These are phyloP conservation scores for Rhododendron ferrugineum DNA, from an alignment of 148 eudicot genomes.

Conservation along the genomic window DNA sequence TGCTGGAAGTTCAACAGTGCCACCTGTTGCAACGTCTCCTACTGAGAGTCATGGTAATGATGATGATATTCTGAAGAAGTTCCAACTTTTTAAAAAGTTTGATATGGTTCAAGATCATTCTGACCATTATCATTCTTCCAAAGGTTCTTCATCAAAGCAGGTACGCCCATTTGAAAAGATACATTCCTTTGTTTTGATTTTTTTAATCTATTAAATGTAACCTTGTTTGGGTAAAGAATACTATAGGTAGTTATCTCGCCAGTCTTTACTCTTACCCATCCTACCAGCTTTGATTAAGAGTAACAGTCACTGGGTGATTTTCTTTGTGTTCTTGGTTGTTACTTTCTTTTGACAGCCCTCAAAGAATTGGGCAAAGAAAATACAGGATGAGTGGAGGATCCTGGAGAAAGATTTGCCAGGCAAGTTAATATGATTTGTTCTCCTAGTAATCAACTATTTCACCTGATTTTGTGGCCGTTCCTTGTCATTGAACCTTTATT, in stretches of 20 bases:
- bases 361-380: conserved; percentile 60
- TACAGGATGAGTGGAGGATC: conserved; percentile 86
- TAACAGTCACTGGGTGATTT: not conserved
- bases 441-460: not conserved
- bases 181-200: conserved; percentile 5
- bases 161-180: conserved; percentile 18
- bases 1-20: conserved; percentile 4
- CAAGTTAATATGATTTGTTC: conserved; percentile 17
- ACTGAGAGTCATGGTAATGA: conserved; percentile 16
- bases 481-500: not conserved
- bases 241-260: not conserved
- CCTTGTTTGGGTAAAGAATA: not conserved
- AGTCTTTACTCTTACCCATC: not conserved
- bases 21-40: conserved; percentile 10
- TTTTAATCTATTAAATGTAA: not conserved
- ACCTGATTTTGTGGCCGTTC: not conserved
- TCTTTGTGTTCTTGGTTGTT: not conserved
- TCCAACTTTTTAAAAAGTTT: conserved; percentile 52
- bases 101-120: conserved; percentile 69
- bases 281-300: not conserved
- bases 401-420: conserved; percentile 83
- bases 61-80: conserved; percentile 37
- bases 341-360: conserved; percentile 44
- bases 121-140: conserved; percentile 45
- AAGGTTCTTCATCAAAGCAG: conserved; percentile 33